These are phyloP conservation scores for Actinomucor elegans DNA, from an alignment of 371 early-diverging fungal species.

Conservation along the genomic window DNA sequence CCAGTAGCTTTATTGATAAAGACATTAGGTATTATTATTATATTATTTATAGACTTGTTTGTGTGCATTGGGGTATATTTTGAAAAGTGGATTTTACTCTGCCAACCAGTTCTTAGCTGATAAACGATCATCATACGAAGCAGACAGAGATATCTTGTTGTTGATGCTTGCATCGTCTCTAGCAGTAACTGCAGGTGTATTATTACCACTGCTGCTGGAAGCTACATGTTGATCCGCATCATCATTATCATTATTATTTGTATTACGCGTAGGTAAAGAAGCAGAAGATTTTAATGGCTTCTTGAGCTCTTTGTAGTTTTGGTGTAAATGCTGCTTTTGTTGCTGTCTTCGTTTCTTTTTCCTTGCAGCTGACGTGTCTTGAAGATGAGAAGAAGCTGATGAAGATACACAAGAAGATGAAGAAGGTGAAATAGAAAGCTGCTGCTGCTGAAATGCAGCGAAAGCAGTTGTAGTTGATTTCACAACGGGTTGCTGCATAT, in stretches of 20 bases:
- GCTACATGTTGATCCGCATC: no score
- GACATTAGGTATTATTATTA: no score
- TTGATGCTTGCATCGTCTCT: conserved; percentile 3
- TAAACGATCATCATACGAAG: conserved; percentile 45
- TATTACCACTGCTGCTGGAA: not conserved
- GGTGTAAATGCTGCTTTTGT: conserved; percentile 17
- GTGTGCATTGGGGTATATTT: not conserved
- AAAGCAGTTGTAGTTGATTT: conserved; percentile 12
- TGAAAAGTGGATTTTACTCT: conserved; percentile 1
- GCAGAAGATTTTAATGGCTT: conserved; percentile 42
- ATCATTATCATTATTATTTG: conserved; percentile 10
- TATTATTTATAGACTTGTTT: no score
- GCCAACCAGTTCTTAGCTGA: conserved; percentile 12
- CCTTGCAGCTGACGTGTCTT: not conserved
- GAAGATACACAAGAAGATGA: conserved; percentile 3
- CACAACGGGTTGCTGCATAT: conserved; percentile 36
- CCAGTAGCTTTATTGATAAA: no score
- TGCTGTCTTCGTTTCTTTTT: conserved; percentile 20
- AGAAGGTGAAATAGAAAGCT: not conserved
- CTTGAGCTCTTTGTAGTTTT: conserved; percentile 16
- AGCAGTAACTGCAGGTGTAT: not conserved
- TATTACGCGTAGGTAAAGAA: conserved; percentile 43
- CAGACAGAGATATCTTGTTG: conserved; percentile 25
- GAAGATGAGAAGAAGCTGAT: not conserved
- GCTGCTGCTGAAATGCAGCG: not conserved